Evolutionary conservation across 2,329 filamentous ascomycete species (phyloP), one percentile per base, ranked within the genome.

Genomic region (Dendrostoma leiphaemia): DNA sequence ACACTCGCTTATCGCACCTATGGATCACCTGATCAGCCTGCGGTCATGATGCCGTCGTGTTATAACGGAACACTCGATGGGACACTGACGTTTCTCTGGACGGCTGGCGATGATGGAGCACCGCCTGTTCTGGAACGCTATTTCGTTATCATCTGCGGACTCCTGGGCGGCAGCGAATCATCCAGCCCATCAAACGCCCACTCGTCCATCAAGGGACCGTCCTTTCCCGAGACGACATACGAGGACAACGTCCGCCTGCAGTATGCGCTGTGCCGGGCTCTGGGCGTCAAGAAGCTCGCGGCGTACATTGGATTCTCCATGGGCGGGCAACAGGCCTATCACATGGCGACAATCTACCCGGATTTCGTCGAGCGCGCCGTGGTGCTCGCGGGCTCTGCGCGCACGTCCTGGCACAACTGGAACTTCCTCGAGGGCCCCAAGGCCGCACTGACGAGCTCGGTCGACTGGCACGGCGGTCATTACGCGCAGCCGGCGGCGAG

Each of bases 271-370:
- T 71, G 69, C 3, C 52, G 72, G 37, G 61, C 66, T 4, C 67
- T 82, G 0, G 70, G 71, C 1, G 64, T 82, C n/a, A 62, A 64
- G 15, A 65, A 71, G 31, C 67, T 80, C 0, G 70, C 74, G 7
- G 72, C 74, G 7, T 74, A 81, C 31, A 62, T 81, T 2, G 80
- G 80, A 2, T 83, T 81, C 71, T 80, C 75, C 35, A 81, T 83
- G 79, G 80, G 79, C 31, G 80, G 77, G 1, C 75, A 74, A 23
- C 74, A 80, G 50, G 72, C 77, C 2, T 83, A 78, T 51, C 75
- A 82, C 56, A 78, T 77, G 77, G 63, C 70, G 2, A 69, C 72
- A 1, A 69, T 79, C 37, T 77, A 73, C 48, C 78, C 79, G 0
- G 69, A 72, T 17, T 78, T 80, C 29, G 71, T 75, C 29, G 67